These are phyloP conservation scores for Rhinocladiella similis DNA, from an alignment of 2,329 filamentous ascomycete genomes.

Conservation along the genomic window DNA sequence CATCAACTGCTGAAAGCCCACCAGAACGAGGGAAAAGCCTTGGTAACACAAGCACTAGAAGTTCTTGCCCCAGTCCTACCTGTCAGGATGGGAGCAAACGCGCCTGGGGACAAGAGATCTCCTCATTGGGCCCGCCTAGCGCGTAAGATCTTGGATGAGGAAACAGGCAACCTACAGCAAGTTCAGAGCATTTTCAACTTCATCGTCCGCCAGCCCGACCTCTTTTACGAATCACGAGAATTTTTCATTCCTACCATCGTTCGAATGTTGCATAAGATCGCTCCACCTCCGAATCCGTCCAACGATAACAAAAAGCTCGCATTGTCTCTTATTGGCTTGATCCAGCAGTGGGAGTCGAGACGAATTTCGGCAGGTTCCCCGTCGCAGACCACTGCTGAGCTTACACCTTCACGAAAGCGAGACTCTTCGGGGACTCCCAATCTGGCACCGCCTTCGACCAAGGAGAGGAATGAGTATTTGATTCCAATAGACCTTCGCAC, in stretches of 20 bases:
- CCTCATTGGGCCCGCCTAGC: slow-evolving; percentile 89
- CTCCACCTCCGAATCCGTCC: slow-evolving; percentile 76
- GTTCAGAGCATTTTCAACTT: slow-evolving; percentile 98
- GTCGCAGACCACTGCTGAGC: slow-evolving; percentile 50
- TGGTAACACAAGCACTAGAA: slow-evolving; percentile 93
- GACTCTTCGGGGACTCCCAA: slow-evolving; percentile 51
- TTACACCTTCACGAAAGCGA: slow-evolving; percentile 62
- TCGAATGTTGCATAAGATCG: slow-evolving; percentile 83
- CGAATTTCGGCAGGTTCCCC: slow-evolving; percentile 55
- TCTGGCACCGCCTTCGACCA: slow-evolving; percentile 50
- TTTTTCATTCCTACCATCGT: slow-evolving; percentile 90
- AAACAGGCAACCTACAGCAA: slow-evolving; percentile 92
- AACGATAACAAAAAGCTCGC: slow-evolving; percentile 90
- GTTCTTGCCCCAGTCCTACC: slow-evolving; percentile 92
- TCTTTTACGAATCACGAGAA: slow-evolving; percentile 94
- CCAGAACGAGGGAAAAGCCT: slow-evolving; percentile 86
- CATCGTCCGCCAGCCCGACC: slow-evolving; percentile 82
- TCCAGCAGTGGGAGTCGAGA: slow-evolving; percentile 90
- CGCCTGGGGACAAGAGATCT: slow-evolving; percentile 67
- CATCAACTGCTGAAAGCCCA: slow-evolving; percentile 87
- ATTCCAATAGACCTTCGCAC: slow-evolving; percentile 68
- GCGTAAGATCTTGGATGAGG: slow-evolving; percentile 86
- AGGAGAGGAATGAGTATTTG: slow-evolving; percentile 60
- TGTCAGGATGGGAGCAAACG: slow-evolving; percentile 67
- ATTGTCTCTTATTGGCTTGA: slow-evolving; percentile 83